A percentile compares a stretch with the other conserved stretches of the same genome.
These are phyloP conservation scores for Verticillium tricorpus DNA, from an alignment of 2,329 filamentous ascomycete genomes.

Conservation along the genomic window DNA sequence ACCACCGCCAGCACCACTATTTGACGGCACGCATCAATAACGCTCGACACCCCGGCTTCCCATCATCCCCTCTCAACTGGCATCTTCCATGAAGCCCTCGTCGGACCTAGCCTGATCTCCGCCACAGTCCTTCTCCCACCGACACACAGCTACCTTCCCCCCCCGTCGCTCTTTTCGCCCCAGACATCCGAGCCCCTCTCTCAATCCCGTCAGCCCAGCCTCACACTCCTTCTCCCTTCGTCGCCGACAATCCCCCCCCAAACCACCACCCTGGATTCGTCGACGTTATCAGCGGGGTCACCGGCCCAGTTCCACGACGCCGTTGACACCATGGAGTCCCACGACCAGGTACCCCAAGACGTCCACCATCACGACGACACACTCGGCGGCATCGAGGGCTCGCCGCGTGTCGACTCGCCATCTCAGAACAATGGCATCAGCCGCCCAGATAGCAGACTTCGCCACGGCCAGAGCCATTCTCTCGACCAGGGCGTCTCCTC, in stretches of 20 bases:
- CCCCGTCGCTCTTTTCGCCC: not conserved
- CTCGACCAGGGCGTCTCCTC: conserved; percentile 43
- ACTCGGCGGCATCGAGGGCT: conserved; percentile 43
- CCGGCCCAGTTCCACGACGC: conserved; percentile 49
- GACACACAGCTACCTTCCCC: not conserved
- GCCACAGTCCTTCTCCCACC: not conserved
- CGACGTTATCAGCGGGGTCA: conserved; percentile 42
- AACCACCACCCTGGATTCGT: conserved; percentile 45
- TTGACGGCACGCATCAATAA: not conserved
- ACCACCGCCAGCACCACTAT: not conserved
- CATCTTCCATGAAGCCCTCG: conserved; percentile 2
- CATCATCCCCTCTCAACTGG: not conserved
- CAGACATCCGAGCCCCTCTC: not conserved
- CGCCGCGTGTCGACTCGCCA: conserved; percentile 30
- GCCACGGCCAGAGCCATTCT: conserved; percentile 41
- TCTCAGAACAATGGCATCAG: conserved; percentile 23
- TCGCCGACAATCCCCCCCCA: not conserved
- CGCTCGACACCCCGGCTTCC: not conserved
- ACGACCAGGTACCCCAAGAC: conserved; percentile 23
- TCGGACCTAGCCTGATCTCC: not conserved
- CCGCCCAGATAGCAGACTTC: not conserved
- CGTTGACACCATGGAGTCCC: conserved; percentile 45
- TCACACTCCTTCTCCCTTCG: not conserved
- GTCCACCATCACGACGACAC: conserved; percentile 38
- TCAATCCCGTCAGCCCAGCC: not conserved